phyloP scores from a whole-genome alignment of 257 asterid genomes.

The Buddleja alternifolia region DNA sequence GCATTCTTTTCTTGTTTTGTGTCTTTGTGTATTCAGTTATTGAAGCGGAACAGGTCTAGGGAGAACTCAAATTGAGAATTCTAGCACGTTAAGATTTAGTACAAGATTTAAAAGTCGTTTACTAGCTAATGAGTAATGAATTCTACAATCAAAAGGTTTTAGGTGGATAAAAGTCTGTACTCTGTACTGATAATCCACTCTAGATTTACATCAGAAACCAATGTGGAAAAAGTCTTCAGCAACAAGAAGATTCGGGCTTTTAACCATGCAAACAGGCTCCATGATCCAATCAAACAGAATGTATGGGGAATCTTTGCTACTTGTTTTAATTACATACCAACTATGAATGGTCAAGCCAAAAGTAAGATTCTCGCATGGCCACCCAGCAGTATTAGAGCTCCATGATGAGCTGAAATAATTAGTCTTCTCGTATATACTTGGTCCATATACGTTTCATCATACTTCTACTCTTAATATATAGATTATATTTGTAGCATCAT shows the following conservation, averaged over 20 bases:
- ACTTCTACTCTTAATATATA: neutral
- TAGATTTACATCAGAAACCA: slow-evolving; percentile 5
- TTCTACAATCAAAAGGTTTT: neutral
- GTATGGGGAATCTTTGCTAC: slow-evolving; percentile 16
- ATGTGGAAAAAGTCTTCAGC: slow-evolving; percentile 5
- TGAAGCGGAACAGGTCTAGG: slow-evolving; percentile 3
- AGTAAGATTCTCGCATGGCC: neutral
- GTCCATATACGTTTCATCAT: slow-evolving; percentile 2
- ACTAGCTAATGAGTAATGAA: slow-evolving; percentile 16
- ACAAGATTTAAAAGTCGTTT: slow-evolving; percentile 4
- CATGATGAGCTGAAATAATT: slow-evolving; percentile 9
- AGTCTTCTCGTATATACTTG: neutral
- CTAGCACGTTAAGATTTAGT: slow-evolving; percentile 5
- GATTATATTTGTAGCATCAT: slow-evolving; percentile 9
- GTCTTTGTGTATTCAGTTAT: slow-evolving; percentile 5
- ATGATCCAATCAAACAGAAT: slow-evolving; percentile 15
- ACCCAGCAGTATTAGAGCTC: slow-evolving; percentile 19
- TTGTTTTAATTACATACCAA: slow-evolving; percentile 1
- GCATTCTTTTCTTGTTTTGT: slow-evolving; percentile 12
- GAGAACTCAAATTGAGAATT: slow-evolving; percentile 10
- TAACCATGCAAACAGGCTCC: slow-evolving; percentile 13
- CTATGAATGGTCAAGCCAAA: slow-evolving; percentile 11
- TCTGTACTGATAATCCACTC: slow-evolving; percentile 4
- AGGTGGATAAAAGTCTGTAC: neutral
- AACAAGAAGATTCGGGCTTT: slow-evolving; percentile 3